Conservation (phyloP, 2,329 filamentous ascomycete genomes). For the Zasmidium cellare region DNA sequence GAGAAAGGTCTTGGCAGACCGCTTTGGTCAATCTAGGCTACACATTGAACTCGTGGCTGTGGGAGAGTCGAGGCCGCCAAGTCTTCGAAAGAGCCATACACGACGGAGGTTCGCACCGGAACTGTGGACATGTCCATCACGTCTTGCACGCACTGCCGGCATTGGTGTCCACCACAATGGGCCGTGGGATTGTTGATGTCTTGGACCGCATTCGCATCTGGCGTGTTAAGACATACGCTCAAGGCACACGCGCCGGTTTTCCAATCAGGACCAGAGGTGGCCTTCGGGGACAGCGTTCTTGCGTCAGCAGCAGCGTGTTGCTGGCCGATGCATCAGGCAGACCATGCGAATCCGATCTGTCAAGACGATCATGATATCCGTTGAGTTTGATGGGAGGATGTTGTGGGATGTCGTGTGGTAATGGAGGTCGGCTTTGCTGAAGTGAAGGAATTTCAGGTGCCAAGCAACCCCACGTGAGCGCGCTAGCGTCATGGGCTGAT, state of each 20-base stretch:
- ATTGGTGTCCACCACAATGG: too few relatives aligned
- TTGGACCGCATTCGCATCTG: background rate
- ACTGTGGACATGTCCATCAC: too few relatives aligned
- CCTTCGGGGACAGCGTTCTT: too few relatives aligned
- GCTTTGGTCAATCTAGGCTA: slow-evolving; percentile 74
- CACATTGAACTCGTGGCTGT: slow-evolving; percentile 88
- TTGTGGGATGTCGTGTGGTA: background rate
- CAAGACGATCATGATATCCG: background rate
- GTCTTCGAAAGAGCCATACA: slow-evolving; percentile 88
- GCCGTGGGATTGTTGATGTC: background rate
- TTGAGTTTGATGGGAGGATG: background rate
- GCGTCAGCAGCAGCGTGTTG: background rate
- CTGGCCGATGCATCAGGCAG: background rate
- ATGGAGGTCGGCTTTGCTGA: background rate
- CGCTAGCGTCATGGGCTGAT: too few relatives aligned
- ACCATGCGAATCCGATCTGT: background rate
- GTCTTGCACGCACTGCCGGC: too few relatives aligned
- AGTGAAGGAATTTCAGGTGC: background rate
- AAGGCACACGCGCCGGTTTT: background rate
- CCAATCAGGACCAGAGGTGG: background rate
- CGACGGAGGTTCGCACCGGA: too few relatives aligned
- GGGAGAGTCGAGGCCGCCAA: slow-evolving; percentile 64
- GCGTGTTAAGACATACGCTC: background rate
- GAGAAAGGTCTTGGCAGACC: slow-evolving; percentile 83
- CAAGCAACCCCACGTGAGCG: background rate